Base-by-base conservation (phyloP, 257 asterid genomes). In the Rehmannia glutinosa region DNA sequence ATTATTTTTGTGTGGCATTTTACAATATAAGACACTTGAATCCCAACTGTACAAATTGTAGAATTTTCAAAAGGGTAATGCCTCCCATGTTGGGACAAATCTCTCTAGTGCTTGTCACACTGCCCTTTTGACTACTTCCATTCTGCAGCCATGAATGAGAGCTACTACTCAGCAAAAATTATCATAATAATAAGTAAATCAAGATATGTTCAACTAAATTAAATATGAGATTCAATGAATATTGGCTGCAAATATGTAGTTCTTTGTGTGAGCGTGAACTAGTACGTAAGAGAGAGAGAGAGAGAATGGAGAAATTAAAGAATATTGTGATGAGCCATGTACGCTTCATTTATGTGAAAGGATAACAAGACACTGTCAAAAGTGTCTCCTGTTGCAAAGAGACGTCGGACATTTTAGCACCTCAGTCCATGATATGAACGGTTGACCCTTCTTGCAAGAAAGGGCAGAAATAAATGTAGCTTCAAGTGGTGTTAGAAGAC, bases 371-470 rank as follows among this genome's bases (percentile, higher is more conserved):
- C 13, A 59, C 70, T 47, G 73, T 76, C 82, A 74, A 72, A 75
- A 47, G 73, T 76, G 87, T 62, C 90, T 78, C 81, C 77, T 78
- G 80, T 71, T 35, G n/a, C 68, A 72, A 17, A 69, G 75, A 84
- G 74, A 78, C 77, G 78, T 39, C 69, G 75, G 24, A 4, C 46
- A 54, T 49, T 53, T 62, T 39, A 70, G 59, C 66, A 57, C 12
- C 69, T 60, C 74, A 64, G 32, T 63, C 46, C 23, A 59, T 35
- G 35, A 42, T 59, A 62, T 65, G 54, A 67, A 58, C 50, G 58
- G 77, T 57, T 78, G 86, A 72, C 86, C 83, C 69, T 75, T 74
- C 68, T 75, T 55, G 32, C 69, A 73, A 27, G 75, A 67, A 67
- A 64, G 69, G 78, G 54, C 71, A 67, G 64, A 78, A 71, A 23